These are phyloP conservation scores for Populus euphratica DNA, from an alignment of 345 rosid genomes.

Conservation along the genomic window DNA sequence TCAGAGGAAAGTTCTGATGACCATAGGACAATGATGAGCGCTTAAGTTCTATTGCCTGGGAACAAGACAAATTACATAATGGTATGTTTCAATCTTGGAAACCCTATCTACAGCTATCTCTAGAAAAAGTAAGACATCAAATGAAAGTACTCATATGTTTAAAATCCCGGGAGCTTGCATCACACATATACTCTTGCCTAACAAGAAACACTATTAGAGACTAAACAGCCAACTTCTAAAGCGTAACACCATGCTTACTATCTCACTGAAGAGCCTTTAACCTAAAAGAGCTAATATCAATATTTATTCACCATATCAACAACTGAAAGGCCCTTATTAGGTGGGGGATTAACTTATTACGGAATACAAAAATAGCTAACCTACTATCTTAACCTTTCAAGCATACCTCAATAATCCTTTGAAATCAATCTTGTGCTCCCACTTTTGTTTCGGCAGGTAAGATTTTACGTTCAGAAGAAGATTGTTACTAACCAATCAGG, in stretches of 20 bases:
- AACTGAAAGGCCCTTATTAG: neutral
- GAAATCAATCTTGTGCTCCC: neutral
- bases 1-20: neutral
- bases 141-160: neutral
- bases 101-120: neutral
- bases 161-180: neutral
- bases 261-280: neutral
- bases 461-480: neutral
- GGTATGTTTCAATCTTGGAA: neutral
- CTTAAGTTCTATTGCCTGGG: neutral
- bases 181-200: neutral
- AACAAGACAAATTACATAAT: neutral
- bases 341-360: neutral
- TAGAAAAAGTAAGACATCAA: neutral
- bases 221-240: neutral
- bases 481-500: neutral
- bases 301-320: neutral
- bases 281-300: neutral
- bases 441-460: neutral
- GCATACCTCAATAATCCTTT: neutral
- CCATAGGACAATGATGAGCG: neutral
- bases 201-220: neutral
- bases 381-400: neutral
- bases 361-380: neutral
- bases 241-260: neutral